These are phyloP conservation scores for Cytospora paraplurivora DNA, from an alignment of 2,329 filamentous ascomycete genomes.

Conservation along the genomic window DNA sequence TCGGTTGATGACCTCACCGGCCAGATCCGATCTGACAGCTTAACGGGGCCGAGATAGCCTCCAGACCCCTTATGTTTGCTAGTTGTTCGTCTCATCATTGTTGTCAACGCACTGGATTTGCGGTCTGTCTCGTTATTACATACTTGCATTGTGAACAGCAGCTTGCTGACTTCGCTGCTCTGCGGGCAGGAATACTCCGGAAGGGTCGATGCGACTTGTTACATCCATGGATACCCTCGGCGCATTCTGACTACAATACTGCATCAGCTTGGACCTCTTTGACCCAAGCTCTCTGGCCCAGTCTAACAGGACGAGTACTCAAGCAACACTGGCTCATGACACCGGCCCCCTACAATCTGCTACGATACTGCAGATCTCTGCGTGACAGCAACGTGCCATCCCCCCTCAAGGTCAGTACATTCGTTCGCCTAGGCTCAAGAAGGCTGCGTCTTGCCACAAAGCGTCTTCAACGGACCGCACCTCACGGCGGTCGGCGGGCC, in stretches of 20 bases:
- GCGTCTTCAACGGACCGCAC: background rate
- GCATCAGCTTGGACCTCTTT: too few species aligned
- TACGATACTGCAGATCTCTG: background rate
- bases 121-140: conserved; percentile 5
- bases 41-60: conserved; percentile 6
- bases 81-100: conserved; percentile 7
- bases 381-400: background rate
- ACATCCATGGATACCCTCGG: too few species aligned
- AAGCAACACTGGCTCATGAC: conserved; percentile 4
- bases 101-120: conserved; percentile 2
- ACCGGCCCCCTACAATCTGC: background rate
- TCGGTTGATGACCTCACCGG: background rate
- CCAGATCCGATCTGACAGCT: background rate
- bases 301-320: too few species aligned
- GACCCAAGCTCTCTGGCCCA: too few species aligned
- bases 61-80: conserved; percentile 4
- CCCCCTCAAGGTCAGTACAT: conserved; percentile 1
- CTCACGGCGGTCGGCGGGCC: background rate
- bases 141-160: too few species aligned
- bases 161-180: too few species aligned
- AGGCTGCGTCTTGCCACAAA: background rate
- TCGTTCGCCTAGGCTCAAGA: background rate
- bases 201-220: too few species aligned
- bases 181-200: too few species aligned
- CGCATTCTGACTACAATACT: too few species aligned